These are phyloP conservation scores for Sordariomycetes sp. DNA, from an alignment of 2,329 filamentous ascomycete genomes.

Conservation along the genomic window DNA sequence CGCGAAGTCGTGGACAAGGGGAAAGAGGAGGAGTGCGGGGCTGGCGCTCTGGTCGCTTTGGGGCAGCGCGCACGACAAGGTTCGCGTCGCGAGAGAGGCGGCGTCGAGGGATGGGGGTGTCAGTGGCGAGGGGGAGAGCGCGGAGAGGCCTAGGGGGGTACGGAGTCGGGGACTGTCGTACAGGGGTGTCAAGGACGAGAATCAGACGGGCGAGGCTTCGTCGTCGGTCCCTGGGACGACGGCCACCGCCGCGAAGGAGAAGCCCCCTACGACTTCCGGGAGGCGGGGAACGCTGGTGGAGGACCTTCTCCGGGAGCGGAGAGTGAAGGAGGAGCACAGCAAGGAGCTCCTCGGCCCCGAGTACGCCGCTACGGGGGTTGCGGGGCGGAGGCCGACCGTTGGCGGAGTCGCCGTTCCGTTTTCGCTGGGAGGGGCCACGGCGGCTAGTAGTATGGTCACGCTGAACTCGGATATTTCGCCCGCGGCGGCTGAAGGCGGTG, in stretches of 20 bases:
- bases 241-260: neutral
- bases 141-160: constrained; percentile 9
- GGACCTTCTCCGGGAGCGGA: constrained; percentile 26
- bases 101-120: neutral
- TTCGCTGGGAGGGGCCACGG: constrained; percentile 47
- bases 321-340: constrained; percentile 18
- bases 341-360: constrained; percentile 13
- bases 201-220: constrained; percentile 25
- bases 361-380: constrained; percentile 33
- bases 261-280: neutral
- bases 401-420: constrained; percentile 64
- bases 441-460: constrained; percentile 59
- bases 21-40: constrained; percentile 56
- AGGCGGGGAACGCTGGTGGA: constrained; percentile 24
- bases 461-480: constrained; percentile 25
- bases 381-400: constrained; percentile 51
- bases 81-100: constrained; percentile 37
- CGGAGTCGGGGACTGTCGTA: constrained; percentile 26
- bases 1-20: constrained; percentile 30
- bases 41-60: constrained; percentile 76
- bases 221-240: neutral
- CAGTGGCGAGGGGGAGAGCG: neutral
- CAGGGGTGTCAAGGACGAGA: constrained; percentile 34
- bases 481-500: neutral
- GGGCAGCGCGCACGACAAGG: constrained; percentile 81